phyloP scores from a whole-genome alignment of 2,329 filamentous ascomycete genomes.

The Ploettnerulaceae sp. region DNA sequence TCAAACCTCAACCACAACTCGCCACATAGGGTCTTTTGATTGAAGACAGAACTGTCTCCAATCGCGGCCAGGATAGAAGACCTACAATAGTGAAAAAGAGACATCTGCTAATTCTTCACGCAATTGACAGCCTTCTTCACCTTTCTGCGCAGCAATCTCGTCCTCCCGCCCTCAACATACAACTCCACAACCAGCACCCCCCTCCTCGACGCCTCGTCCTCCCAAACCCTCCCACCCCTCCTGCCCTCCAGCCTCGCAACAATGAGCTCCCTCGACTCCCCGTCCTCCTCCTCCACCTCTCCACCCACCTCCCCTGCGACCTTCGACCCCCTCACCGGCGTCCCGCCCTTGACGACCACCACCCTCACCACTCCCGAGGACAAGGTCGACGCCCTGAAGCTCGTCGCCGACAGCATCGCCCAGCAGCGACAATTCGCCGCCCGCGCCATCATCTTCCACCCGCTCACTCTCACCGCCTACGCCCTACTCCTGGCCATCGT shows the following conservation, averaged over 20 bases:
- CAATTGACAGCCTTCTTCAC: constrained; percentile 67
- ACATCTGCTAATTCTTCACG: constrained; percentile 12
- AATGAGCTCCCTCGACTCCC: constrained; percentile 29
- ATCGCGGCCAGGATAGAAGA: too few relatives aligned
- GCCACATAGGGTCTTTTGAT: too few relatives aligned
- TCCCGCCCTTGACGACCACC: constrained; percentile 61
- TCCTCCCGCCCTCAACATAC: constrained; percentile 49
- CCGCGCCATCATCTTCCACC: constrained; percentile 59
- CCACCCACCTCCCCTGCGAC: constrained; percentile 33
- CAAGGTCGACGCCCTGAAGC: constrained; percentile 61
- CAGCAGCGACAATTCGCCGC: constrained; percentile 72
- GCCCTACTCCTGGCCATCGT: constrained; percentile 40
- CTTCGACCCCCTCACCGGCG: constrained; percentile 40
- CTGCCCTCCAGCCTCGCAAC: constrained; percentile 36
- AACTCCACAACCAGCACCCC: constrained; percentile 61
- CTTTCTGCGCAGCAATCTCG: constrained; percentile 75
- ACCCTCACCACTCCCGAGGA: constrained; percentile 51
- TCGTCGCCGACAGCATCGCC: constrained; percentile 76
- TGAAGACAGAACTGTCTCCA: too few relatives aligned
- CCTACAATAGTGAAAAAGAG: too few relatives aligned
- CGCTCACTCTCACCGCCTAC: constrained; percentile 47
- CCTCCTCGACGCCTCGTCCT: constrained; percentile 50
- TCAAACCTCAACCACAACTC: too few relatives aligned
- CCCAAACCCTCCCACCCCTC: constrained; percentile 36
- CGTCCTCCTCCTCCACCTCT: not conserved